phyloP scores from a whole-genome alignment of 192 early-diverging fungal species.

The Phlyctochytrium arcticum region DNA sequence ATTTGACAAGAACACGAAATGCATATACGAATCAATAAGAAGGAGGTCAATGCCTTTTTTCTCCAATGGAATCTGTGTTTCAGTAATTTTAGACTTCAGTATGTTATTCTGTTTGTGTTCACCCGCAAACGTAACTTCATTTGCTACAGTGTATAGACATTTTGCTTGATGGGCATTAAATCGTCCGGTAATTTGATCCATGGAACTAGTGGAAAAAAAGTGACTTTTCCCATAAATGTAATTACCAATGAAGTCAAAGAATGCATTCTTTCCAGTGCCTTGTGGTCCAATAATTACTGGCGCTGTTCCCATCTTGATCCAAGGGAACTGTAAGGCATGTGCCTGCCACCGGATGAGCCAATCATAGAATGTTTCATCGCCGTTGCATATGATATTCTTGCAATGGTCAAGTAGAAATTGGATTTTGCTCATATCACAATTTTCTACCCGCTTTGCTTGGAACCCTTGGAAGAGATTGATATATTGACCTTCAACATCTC shows the following conservation, averaged over 20 bases:
- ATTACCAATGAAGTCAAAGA: background rate
- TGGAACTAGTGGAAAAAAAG: too few species aligned
- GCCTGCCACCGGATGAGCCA: too few species aligned
- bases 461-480: constrained; percentile 1
- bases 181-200: constrained; percentile 1
- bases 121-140: too few species aligned
- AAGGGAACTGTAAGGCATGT: too few species aligned
- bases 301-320: too few species aligned
- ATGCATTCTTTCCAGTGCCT: too few species aligned
- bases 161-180: background rate
- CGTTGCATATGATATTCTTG: background rate
- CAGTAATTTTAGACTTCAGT: background rate
- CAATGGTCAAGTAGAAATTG: too few species aligned
- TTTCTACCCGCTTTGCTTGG: background rate
- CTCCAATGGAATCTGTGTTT: background rate
- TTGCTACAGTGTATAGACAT: too few species aligned
- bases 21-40: background rate
- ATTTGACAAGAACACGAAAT: too few species aligned
- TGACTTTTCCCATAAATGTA: background rate
- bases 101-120: too few species aligned
- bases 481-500: too few species aligned
- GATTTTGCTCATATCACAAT: background rate
- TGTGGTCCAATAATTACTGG: too few species aligned
- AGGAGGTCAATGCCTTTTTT: constrained; percentile 1
- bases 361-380: background rate